Evolutionary conservation across 1,139 yeast genomes (phyloP).

Genomic region (Lodderomyces parapsilosis): DNA sequence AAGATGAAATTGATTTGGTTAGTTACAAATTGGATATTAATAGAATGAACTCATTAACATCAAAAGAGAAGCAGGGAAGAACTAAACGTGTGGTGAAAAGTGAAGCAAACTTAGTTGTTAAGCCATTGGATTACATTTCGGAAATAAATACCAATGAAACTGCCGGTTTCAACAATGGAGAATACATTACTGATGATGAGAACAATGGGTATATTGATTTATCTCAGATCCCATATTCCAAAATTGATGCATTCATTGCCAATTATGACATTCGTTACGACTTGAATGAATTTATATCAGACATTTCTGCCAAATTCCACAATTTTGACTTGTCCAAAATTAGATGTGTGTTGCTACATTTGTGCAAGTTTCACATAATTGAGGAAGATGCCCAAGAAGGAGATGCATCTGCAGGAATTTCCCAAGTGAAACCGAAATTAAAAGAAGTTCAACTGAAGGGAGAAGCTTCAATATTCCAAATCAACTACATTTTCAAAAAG

Average conservation of each 20-base stretch:
- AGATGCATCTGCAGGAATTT: slow-evolving; percentile 25
- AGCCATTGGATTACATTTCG: slow-evolving; percentile 66
- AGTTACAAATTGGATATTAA: slow-evolving; percentile 55
- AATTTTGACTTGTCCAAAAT: slow-evolving; percentile 35
- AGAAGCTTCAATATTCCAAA: slow-evolving; percentile 62
- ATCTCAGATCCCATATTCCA: slow-evolving; percentile 16
- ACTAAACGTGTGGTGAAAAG: slow-evolving; percentile 67
- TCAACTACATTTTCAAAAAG: slow-evolving; percentile 73
- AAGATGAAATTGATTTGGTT: slow-evolving; percentile 41
- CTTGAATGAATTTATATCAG: slow-evolving; percentile 46
- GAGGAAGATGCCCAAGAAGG: slow-evolving; percentile 32
- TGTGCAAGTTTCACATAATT: slow-evolving; percentile 38
- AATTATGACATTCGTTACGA: slow-evolving; percentile 31
- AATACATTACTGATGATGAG: slow-evolving; percentile 9
- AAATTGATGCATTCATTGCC: slow-evolving; percentile 34
- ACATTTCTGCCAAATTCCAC: slow-evolving; percentile 42
- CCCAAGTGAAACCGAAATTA: slow-evolving; percentile 42
- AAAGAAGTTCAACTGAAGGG: slow-evolving; percentile 36
- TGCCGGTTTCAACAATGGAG: slow-evolving; percentile 19
- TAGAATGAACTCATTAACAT: slow-evolving; percentile 72
- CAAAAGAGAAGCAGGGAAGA: slow-evolving; percentile 68
- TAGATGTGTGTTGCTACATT: slow-evolving; percentile 40
- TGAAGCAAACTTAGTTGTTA: slow-evolving; percentile 61
- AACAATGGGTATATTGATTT: slow-evolving; percentile 18
- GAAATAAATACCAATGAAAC: slow-evolving; percentile 48